Percentiles rank a stretch among this genome's conserved stretches.
Conservation (phyloP, 257 asterid genomes). For the Solanum clarkiae region DNA sequence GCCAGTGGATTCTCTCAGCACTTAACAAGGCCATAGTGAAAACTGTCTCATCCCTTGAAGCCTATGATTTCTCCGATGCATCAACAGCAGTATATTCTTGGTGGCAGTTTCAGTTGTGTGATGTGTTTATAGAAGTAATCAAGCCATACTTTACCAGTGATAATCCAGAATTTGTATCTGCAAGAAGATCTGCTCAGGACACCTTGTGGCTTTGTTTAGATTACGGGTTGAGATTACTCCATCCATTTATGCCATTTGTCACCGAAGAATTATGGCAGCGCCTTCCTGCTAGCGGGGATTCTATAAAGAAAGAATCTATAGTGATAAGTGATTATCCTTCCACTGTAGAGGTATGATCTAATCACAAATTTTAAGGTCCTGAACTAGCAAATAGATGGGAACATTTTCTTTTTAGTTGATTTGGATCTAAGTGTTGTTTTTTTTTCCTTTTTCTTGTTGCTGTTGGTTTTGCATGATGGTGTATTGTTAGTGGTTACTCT, state of each 20-base stretch:
- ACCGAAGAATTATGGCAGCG: slow-evolving; percentile 99
- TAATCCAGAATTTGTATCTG: slow-evolving; percentile 31
- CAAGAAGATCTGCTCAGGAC: slow-evolving; percentile 63
- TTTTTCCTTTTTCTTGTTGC: not conserved
- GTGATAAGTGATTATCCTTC: slow-evolving; percentile 82
- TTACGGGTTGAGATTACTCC: slow-evolving; percentile 72
- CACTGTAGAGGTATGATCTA: slow-evolving; percentile 40
- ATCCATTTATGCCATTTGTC: slow-evolving; percentile 93
- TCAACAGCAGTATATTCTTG: slow-evolving; percentile 73
- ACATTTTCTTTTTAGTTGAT: not conserved
- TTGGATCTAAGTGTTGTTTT: not conserved
- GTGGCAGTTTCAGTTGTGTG: slow-evolving; percentile 93
- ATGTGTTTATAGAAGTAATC: slow-evolving; percentile 86
- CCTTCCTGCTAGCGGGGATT: slow-evolving; percentile 54
- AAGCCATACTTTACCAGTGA: slow-evolving; percentile 66
- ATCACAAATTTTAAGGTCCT: not conserved
- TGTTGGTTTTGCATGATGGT: not conserved
- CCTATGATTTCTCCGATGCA: slow-evolving; percentile 89
- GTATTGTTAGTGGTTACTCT: not conserved
- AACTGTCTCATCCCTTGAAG: slow-evolving; percentile 50
- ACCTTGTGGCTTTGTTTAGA: slow-evolving; percentile 90
- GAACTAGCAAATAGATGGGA: not conserved
- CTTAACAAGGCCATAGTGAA: slow-evolving; percentile 75
- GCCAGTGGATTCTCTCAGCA: slow-evolving; percentile 90
- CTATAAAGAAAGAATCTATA: slow-evolving; percentile 62